phyloP scores from a whole-genome alignment of 306 rosid genomes.

The Ceratonia siliqua region DNA sequence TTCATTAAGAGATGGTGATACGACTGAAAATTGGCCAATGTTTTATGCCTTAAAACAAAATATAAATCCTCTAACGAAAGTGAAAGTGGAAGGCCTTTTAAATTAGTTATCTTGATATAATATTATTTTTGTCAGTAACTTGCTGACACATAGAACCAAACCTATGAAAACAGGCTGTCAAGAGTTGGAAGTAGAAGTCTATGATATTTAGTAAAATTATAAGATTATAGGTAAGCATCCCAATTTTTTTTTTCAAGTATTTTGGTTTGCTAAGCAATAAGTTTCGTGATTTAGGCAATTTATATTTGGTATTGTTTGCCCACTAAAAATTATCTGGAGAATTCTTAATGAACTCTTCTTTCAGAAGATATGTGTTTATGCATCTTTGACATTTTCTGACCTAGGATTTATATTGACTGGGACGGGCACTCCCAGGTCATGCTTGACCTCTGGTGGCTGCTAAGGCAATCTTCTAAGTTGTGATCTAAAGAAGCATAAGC shows the following conservation, averaged over 20 bases:
- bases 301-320: not conserved
- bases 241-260: not conserved
- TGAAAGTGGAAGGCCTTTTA: not conserved
- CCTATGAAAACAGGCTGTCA: not conserved
- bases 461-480: constrained; percentile 38
- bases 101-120: too few relatives aligned
- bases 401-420: constrained; percentile 42
- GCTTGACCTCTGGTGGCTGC: constrained; percentile 44
- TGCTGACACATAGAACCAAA: not conserved
- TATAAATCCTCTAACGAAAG: not conserved
- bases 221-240: not conserved
- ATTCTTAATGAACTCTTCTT: constrained; percentile 1
- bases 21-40: not conserved
- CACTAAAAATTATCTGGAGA: not conserved
- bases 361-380: constrained; percentile 31
- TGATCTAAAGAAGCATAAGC: constrained; percentile 14
- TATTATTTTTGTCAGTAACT: too few relatives aligned
- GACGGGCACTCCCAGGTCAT: constrained; percentile 35
- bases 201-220: not conserved
- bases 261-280: not conserved
- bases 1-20: not conserved
- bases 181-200: not conserved
- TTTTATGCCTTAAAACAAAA: not conserved
- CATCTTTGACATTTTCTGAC: constrained; percentile 42
- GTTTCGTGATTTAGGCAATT: not conserved